Conservation (phyloP, 164 flowering plant genomes). For the Chimonanthus praecox region DNA sequence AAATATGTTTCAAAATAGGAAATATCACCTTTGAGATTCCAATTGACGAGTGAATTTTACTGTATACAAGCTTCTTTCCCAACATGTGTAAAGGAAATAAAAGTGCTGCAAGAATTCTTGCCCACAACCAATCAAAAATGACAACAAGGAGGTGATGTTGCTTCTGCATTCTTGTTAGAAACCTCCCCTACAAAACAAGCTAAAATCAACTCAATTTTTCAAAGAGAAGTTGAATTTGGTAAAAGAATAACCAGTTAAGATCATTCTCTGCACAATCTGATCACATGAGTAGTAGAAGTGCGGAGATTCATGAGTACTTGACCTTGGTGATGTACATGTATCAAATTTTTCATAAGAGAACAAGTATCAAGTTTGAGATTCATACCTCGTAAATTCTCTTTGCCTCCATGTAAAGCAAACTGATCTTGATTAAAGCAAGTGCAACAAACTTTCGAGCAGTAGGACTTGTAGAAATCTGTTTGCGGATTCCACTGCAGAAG, state of each 20-base stretch:
- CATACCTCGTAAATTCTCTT: slow-evolving; percentile 83
- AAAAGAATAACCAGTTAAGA: neutral
- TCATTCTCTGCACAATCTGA: neutral
- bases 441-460: slow-evolving; percentile 55
- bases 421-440: slow-evolving; percentile 53
- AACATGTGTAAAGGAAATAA: slow-evolving; percentile 75
- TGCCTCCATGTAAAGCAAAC: slow-evolving; percentile 72
- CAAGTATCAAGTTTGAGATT: neutral
- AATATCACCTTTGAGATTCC: slow-evolving; percentile 75
- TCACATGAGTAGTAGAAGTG: neutral
- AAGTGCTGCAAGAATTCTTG: slow-evolving; percentile 47
- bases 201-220: neutral
- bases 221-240: neutral
- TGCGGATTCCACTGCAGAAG: slow-evolving; percentile 74
- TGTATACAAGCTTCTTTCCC: slow-evolving; percentile 65
- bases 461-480: slow-evolving; percentile 62
- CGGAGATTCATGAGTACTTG: neutral
- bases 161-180: slow-evolving; percentile 39
- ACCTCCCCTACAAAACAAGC: slow-evolving; percentile 56
- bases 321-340: neutral
- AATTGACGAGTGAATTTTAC: slow-evolving; percentile 74
- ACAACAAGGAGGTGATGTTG: slow-evolving; percentile 36
- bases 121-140: slow-evolving; percentile 56
- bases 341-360: neutral
- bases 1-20: neutral